Evolutionary conservation across 164 flowering plant genomes (phyloP), one percentile per base, ranked within the genome.

Genomic region (Stephania yunnanensis): DNA sequence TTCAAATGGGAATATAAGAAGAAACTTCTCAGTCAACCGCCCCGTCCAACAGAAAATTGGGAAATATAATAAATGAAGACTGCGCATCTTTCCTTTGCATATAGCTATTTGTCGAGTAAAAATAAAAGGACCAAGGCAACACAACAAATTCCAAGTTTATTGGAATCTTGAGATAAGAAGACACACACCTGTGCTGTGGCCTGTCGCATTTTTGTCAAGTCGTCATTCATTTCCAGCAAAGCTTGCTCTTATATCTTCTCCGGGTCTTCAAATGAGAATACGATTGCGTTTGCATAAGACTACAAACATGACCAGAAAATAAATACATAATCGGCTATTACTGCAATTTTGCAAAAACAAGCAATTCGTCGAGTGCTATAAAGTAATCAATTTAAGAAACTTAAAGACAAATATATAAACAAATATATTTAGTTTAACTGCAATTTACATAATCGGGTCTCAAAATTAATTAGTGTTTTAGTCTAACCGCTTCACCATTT

Each of bases 161-260:
- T 36, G 2, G 42, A 36, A 4, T 58, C 72, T 61, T 5, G 74
- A 68, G 3, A 55, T 53, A 75, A 72, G 25, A 46, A 58, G 58
- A 25, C 83, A 74, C 25, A 25, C 78, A 95, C 99, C 81, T 93
- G 98, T n/a, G 98, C 99, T 65, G 99, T 95, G 74, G 99, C 98
- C 75, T 95, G 99, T 45, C 99, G 93, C 99, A 95, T 89, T 84
- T 95, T 95, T 75, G 85, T 88, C 87, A 95, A 84, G 84, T 95
- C 99, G 66, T 92, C 92, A 81, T 93, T 95, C 99, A 95, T 95
- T 85, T 95, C 99, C 72, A 91, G 78, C 42, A 93, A 98, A 42
- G 96, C 70, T 81, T 95, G 99, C 65, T 95, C 98, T 78, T 93
- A 82, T 31, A 95, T 92, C 85, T 95, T 95, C 84, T 95, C 99